Conservation (phyloP, 2,329 filamentous ascomycete species). For the Lojkania enalia region DNA sequence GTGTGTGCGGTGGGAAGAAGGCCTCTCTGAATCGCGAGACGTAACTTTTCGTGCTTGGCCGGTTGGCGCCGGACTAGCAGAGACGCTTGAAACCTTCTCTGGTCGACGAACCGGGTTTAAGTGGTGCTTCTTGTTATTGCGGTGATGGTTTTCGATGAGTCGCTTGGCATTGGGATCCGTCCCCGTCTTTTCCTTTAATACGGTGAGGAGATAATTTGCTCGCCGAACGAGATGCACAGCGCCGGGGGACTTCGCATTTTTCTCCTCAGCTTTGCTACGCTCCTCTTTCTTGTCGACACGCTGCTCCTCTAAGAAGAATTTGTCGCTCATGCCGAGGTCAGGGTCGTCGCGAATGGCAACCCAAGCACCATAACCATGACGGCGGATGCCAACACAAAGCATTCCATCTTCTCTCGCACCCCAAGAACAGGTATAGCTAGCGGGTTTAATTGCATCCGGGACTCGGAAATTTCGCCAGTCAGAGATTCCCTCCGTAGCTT, state of each 20-base stretch:
- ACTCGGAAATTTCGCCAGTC: conserved; percentile 84
- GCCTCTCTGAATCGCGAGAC: conserved; percentile 43
- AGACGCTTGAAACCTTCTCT: conserved; percentile 62
- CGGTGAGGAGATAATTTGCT: conserved; percentile 93
- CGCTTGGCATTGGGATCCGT: conserved; percentile 75
- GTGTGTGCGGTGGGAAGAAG: conserved; percentile 39
- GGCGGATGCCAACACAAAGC: conserved; percentile 90
- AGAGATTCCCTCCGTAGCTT: conserved; percentile 64
- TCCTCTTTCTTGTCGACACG: conserved; percentile 98
- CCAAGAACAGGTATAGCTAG: conserved; percentile 91
- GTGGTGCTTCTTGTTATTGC: conserved; percentile 82
- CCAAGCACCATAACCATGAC: conserved; percentile 96
- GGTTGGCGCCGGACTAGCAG: conserved; percentile 70
- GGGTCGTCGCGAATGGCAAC: conserved; percentile 88
- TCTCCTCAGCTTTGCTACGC: conserved; percentile 72
- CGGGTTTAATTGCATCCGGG: conserved; percentile 86
- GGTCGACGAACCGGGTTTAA: conserved; percentile 60
- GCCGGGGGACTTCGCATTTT: conserved; percentile 85
- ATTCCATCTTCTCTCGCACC: conserved; percentile 93
- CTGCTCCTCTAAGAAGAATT: conserved; percentile 96
- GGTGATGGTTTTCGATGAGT: conserved; percentile 88
- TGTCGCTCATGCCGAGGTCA: conserved; percentile 82
- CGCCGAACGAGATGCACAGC: conserved; percentile 94
- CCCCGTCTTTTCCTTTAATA: conserved; percentile 80
- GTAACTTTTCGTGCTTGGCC: conserved; percentile 39